A percentile compares a stretch with the other conserved stretches of the same genome.
Conservation (phyloP, 2,329 filamentous ascomycete genomes). For the Ceratocystis eucalypticola region DNA sequence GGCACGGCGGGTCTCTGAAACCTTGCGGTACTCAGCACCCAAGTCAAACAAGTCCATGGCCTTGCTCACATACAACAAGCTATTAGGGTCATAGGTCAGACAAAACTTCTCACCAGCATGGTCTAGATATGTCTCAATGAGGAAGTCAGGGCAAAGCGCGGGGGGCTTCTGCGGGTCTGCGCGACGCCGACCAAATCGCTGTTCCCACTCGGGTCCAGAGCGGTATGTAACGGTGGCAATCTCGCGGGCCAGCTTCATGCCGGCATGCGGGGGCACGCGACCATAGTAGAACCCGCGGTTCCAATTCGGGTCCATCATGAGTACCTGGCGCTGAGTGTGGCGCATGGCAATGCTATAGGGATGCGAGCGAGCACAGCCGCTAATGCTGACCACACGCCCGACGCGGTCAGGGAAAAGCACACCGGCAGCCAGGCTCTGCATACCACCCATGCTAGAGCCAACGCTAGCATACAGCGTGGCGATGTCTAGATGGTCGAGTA, state of each 20-base stretch:
- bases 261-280: constrained; percentile 74
- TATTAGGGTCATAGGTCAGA: constrained; percentile 91
- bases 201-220: constrained; percentile 94
- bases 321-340: constrained; percentile 88
- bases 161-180: constrained; percentile 79
- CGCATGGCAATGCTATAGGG: constrained; percentile 98
- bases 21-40: constrained; percentile 54
- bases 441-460: constrained; percentile 94
- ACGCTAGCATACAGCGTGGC: constrained; percentile 77
- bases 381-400: constrained; percentile 72
- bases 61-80: constrained; percentile 89
- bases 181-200: constrained; percentile 74
- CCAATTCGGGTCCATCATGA: constrained; percentile 99
- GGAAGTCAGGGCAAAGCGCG: constrained; percentile 89
- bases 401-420: constrained; percentile 73
- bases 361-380: constrained; percentile 84
- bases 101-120: constrained; percentile 98
- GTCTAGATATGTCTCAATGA: constrained; percentile 96
- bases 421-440: constrained; percentile 86
- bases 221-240: constrained; percentile 97
- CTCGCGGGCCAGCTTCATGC: constrained; percentile 95
- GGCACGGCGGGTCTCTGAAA: constrained; percentile 47
- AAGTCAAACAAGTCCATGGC: constrained; percentile 98
- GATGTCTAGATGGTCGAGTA: constrained; percentile 69
- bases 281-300: constrained; percentile 89